phyloP scores from a whole-genome alignment of 129 eudicot species.

The Heracleum sosnowskyi region DNA sequence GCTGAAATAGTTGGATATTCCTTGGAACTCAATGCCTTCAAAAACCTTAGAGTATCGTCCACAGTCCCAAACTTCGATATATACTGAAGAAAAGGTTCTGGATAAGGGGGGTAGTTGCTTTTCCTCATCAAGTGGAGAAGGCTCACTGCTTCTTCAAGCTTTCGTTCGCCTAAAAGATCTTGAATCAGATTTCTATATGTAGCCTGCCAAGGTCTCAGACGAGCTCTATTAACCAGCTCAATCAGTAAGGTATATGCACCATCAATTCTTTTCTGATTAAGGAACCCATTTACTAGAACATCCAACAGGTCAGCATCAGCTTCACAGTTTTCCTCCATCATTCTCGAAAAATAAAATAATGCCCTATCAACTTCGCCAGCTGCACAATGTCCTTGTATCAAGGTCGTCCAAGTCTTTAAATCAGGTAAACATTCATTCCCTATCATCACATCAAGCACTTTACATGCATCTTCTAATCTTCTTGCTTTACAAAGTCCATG shows the following conservation, averaged over 20 bases:
- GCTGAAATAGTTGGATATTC: constrained; percentile 51
- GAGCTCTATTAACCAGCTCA: constrained; percentile 52
- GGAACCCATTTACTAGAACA: constrained; percentile 54
- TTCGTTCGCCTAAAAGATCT: constrained; percentile 44
- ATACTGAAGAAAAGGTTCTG: constrained; percentile 50
- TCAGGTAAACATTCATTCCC: constrained; percentile 61
- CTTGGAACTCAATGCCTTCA: constrained; percentile 43
- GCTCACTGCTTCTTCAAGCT: constrained; percentile 70
- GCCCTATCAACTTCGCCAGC: constrained; percentile 64
- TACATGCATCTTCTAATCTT: constrained; percentile 63
- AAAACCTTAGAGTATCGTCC: constrained; percentile 56
- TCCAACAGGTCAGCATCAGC: constrained; percentile 81
- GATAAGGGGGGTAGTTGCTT: constrained; percentile 62
- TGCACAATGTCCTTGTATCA: constrained; percentile 61
- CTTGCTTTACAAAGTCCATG: constrained; percentile 67
- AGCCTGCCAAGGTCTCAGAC: constrained; percentile 80
- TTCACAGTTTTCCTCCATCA: constrained; percentile 58
- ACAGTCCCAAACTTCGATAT: constrained; percentile 61
- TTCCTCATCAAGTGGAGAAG: constrained; percentile 68
- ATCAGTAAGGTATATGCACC: constrained; percentile 44
- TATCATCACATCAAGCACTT: constrained; percentile 64
- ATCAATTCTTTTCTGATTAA: constrained; percentile 25
- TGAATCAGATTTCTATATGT: constrained; percentile 62
- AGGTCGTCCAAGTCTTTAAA: constrained; percentile 75
- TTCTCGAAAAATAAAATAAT: constrained; percentile 35